Base-by-base conservation (phyloP, 441 rosid species). In the Biscutella laevigata region DNA sequence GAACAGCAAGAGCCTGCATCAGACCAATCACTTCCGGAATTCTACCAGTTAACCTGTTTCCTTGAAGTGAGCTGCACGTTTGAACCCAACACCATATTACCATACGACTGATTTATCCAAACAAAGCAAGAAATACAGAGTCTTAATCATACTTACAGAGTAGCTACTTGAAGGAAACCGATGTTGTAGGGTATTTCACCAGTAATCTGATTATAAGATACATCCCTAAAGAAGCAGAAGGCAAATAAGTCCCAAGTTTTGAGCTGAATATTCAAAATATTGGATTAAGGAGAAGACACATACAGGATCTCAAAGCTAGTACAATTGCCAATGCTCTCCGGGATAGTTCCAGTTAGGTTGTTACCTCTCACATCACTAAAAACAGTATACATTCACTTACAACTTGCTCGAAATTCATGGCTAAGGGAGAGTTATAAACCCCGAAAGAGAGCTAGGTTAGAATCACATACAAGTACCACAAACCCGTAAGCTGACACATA, bases 401-500 rank as follows among this genome's bases (percentile, higher is more conserved):
- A 13, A 30, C 35, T 30, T 11, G 9, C 22, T 20, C 1, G 1
- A 36, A 17, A 35, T 3, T 8, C 12, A 8, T 3, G 43, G 27
- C 30, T 1, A 3, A 41, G 3, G 6, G 3, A 29, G 10, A 5
- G 7, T 16, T 15, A 26, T 1, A 29, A 12, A 3, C 6, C 12
- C 6, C 3, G 6, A 47, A 1, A 3, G 34, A 7, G 42, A 21
- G 27, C 4, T 13, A 3, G 40, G n/a, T n/a, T n/a, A n/a, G n/a
- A n/a, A n/a, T n/a, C n/a, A n/a, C n/a, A n/a, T 77, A 94, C 99
- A 88, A 88, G 58, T 79, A 94, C 99, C 97, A 94, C 66, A 94
- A 64, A 29, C 96, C 86, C 2, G 96, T 84, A 48, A 88, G 79
- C 64, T 88, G 99, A 52, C 97, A 94, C 77, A 94, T 81, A 45